Conservation (phyloP, 2,329 filamentous ascomycete genomes). For the Penicillium glabrum region DNA sequence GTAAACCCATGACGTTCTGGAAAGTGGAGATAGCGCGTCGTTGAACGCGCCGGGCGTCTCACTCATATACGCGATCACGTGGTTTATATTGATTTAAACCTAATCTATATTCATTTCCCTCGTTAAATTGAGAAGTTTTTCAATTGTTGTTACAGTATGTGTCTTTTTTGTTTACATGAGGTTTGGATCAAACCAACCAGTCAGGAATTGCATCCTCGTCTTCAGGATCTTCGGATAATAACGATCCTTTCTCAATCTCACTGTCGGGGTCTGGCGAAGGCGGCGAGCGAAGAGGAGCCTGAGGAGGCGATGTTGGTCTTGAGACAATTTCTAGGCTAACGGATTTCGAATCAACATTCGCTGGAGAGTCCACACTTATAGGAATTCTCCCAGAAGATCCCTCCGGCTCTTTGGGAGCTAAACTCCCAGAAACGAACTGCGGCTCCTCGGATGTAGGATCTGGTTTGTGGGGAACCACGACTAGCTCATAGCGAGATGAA, state of each 20-base stretch:
- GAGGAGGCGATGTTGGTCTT: constrained; percentile 13
- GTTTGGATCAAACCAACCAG: constrained; percentile 51
- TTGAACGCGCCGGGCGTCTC: constrained; percentile 15
- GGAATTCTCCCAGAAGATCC: constrained; percentile 23
- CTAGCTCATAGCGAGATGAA: constrained; percentile 27
- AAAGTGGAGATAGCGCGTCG: neutral
- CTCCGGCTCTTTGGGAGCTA: neutral
- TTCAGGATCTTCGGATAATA: constrained; percentile 63
- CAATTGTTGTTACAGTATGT: neutral
- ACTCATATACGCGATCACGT: constrained; percentile 4
- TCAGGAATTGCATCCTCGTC: constrained; percentile 66
- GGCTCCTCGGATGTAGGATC: neutral
- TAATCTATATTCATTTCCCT: neutral
- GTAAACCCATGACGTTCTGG: constrained; percentile 16
- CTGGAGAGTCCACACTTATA: constrained; percentile 27
- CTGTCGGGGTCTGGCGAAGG: constrained; percentile 26
- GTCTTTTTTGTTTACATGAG: neutral
- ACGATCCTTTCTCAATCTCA: constrained; percentile 49
- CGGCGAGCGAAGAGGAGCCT: neutral
- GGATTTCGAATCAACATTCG: constrained; percentile 22
- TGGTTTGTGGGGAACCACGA: constrained; percentile 28
- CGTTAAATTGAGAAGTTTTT: too few relatives aligned
- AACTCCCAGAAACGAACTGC: neutral
- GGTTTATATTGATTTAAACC: neutral
- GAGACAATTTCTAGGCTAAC: constrained; percentile 28